Evolutionary conservation across 805 yeast genomes (phyloP).

Genomic region (Grigorovia transvaalensis): DNA sequence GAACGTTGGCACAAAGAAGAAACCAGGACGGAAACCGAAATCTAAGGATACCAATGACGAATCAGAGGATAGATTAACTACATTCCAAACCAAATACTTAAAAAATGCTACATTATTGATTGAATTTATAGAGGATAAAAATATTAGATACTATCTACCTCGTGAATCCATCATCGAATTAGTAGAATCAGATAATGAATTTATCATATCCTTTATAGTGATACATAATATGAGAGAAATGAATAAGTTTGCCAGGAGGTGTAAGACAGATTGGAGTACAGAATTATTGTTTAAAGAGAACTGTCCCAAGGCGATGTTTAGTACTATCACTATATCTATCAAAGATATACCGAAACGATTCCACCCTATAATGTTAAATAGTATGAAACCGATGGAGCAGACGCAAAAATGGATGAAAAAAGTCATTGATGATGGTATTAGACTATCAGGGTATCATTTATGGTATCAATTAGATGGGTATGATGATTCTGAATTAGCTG

Average conservation of each 20-base stretch:
- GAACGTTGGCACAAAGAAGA: conserved; percentile 1
- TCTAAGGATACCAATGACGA: conserved; percentile 10
- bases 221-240: conserved; percentile 25
- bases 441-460: conserved; percentile 51
- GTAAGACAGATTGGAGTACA: conserved; percentile 8
- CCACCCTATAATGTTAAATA: conserved; percentile 52
- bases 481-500: conserved; percentile 58
- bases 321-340: conserved; percentile 58
- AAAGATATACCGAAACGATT: conserved; percentile 56
- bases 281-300: conserved; percentile 24
- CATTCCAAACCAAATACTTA: conserved; percentile 65
- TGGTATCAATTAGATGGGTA: conserved; percentile 82
- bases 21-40: conserved; percentile 5
- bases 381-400: conserved; percentile 47
- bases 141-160: conserved; percentile 66
- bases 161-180: conserved; percentile 63
- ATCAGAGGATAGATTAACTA: conserved; percentile 49
- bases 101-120: conserved; percentile 65
- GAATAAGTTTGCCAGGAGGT: conserved; percentile 13
- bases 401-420: conserved; percentile 54
- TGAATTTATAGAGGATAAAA: conserved; percentile 74
- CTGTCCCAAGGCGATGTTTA: conserved; percentile 34
- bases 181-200: conserved; percentile 20
- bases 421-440: conserved; percentile 47
- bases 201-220: conserved; percentile 27